Percentiles rank a stretch among this genome's conserved stretches.
Evolutionary conservation across 176 grass and related monocot species (phyloP).

Genomic region (Aegilops bicornis): DNA sequence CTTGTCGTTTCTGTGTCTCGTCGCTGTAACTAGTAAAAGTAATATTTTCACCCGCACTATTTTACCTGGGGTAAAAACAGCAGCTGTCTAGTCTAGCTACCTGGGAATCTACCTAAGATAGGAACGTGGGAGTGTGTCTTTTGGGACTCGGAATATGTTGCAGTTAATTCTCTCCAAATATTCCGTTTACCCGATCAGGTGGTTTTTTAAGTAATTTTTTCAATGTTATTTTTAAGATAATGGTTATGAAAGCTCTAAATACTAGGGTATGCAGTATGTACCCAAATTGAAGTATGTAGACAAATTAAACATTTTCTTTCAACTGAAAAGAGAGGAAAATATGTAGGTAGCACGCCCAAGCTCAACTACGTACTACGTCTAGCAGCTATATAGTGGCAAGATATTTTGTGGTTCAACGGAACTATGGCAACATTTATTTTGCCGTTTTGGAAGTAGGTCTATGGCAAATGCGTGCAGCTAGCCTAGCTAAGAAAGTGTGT

Average conservation of each 20-base stretch:
- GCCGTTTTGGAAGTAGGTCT: not conserved
- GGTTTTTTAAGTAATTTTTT: no score
- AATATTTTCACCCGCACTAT: not conserved
- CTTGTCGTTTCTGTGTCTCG: not conserved
- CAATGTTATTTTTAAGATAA: no score
- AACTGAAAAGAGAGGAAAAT: not conserved
- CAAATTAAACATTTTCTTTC: not conserved
- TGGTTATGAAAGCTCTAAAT: not conserved
- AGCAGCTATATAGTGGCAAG: not conserved
- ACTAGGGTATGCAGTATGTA: not conserved
- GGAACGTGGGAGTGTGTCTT: not conserved
- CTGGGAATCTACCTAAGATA: conserved; percentile 11
- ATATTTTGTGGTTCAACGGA: not conserved
- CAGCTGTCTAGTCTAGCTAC: not conserved
- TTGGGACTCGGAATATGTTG: not conserved
- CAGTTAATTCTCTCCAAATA: not conserved
- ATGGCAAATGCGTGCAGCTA: not conserved
- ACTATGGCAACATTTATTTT: not conserved
- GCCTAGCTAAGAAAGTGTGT: conserved; percentile 2
- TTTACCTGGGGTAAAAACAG: not conserved
- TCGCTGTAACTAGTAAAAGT: not conserved
- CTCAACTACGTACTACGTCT: not conserved
- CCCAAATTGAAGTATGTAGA: not conserved
- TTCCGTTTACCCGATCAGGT: not conserved
- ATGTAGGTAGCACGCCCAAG: not conserved